Conservation (phyloP, 1,139 yeast species). For the Taphrina sp. region DNA sequence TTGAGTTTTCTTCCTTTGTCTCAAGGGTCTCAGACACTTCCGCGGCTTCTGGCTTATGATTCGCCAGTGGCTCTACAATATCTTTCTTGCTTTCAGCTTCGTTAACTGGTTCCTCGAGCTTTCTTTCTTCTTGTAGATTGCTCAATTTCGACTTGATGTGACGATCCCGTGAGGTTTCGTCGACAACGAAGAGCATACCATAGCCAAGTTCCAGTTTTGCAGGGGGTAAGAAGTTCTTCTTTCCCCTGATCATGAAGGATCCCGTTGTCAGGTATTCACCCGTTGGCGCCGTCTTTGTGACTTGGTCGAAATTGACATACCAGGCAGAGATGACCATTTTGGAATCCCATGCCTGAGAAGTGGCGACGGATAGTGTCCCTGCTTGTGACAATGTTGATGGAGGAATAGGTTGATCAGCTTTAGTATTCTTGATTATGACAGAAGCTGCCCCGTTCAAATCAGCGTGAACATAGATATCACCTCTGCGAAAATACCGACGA, state of each 20-base stretch:
- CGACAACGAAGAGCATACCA: slow-evolving; percentile 73
- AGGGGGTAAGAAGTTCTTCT: slow-evolving; percentile 71
- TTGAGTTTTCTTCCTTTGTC: slow-evolving; percentile 1
- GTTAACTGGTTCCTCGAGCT: slow-evolving; percentile 21
- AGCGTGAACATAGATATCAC: slow-evolving; percentile 70
- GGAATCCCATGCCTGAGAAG: slow-evolving; percentile 81
- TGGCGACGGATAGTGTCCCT: slow-evolving; percentile 75
- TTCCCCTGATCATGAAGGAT: slow-evolving; percentile 56
- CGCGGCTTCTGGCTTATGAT: background rate
- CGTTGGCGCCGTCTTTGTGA: slow-evolving; percentile 67
- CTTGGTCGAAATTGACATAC: slow-evolving; percentile 52
- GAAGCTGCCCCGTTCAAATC: slow-evolving; percentile 73
- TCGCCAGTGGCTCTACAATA: slow-evolving; percentile 15
- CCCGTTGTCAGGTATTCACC: slow-evolving; percentile 66
- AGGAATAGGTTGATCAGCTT: slow-evolving; percentile 55
- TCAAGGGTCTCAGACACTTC: slow-evolving; percentile 5
- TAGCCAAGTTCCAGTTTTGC: slow-evolving; percentile 85
- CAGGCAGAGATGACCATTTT: slow-evolving; percentile 36
- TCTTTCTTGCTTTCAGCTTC: background rate
- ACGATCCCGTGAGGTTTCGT: slow-evolving; percentile 53
- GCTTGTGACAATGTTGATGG: slow-evolving; percentile 90
- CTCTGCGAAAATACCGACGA: slow-evolving; percentile 67
- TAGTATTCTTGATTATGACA: slow-evolving; percentile 72
- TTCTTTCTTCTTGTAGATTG: slow-evolving; percentile 51
- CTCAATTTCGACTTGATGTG: slow-evolving; percentile 44